Evolutionary conservation across 1,284 basidiomycete species (phyloP).

Genomic region (Cutaneotrichosporon arboriforme): DNA sequence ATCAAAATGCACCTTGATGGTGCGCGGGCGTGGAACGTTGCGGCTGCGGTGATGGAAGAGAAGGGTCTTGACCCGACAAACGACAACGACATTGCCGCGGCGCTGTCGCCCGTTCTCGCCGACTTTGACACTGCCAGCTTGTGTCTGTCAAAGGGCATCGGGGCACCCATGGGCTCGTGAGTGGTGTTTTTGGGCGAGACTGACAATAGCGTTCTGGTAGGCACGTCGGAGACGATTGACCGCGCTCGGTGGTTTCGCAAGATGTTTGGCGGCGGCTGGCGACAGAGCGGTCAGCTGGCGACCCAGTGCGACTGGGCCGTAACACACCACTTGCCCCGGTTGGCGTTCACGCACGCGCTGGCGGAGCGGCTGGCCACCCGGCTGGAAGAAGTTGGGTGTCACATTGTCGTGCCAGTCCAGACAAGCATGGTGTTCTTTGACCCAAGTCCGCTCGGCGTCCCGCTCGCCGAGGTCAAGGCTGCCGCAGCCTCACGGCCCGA

Average conservation of each 20-base stretch:
- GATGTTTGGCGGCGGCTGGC: constrained; percentile 89
- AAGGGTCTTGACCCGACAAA: constrained; percentile 39
- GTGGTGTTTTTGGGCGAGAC: not conserved
- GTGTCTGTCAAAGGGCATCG: constrained; percentile 92
- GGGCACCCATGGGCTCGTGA: constrained; percentile 82
- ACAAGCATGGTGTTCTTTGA: constrained; percentile 66
- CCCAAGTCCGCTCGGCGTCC: constrained; percentile 58
- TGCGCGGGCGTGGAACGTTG: constrained; percentile 81
- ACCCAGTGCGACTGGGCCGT: constrained; percentile 81
- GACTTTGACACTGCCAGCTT: constrained; percentile 90
- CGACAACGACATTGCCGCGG: constrained; percentile 48
- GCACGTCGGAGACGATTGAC: constrained; percentile 67
- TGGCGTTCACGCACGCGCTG: constrained; percentile 70
- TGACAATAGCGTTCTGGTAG: constrained; percentile 61
- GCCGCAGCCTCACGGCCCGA: constrained; percentile 58
- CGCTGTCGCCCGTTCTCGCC: constrained; percentile 69
- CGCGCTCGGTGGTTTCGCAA: constrained; percentile 84
- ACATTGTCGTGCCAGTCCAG: constrained; percentile 70
- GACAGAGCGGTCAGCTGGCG: constrained; percentile 79
- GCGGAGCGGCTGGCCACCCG: constrained; percentile 65
- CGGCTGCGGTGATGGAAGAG: constrained; percentile 67
- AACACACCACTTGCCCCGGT: constrained; percentile 71
- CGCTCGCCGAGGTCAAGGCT: constrained; percentile 61
- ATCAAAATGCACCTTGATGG: constrained; percentile 88
- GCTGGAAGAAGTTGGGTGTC: constrained; percentile 69